Conservation (phyloP, 192 early-diverging fungal genomes). For the Linderina pennispora region DNA sequence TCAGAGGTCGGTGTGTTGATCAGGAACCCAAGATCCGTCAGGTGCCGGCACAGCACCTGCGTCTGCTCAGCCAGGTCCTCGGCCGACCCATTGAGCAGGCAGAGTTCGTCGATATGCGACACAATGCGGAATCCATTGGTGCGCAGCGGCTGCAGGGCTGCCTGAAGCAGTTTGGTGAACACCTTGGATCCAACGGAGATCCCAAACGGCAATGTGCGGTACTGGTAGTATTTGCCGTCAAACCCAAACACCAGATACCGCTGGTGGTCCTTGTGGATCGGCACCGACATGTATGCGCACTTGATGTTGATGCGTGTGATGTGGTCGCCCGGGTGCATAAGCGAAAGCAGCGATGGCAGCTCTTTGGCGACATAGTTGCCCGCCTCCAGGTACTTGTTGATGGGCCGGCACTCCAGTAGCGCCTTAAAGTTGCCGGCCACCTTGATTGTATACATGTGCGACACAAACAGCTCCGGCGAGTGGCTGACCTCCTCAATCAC, state of each 20-base stretch:
- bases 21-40: slow-evolving; percentile 32
- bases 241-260: slow-evolving; percentile 38
- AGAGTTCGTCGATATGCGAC: slow-evolving; percentile 44
- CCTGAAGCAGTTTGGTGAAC: slow-evolving; percentile 41
- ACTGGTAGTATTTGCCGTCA: slow-evolving; percentile 43
- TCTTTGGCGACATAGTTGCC: slow-evolving; percentile 17
- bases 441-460: slow-evolving; percentile 42
- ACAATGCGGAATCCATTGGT: slow-evolving; percentile 32
- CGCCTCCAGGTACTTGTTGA: slow-evolving; percentile 39
- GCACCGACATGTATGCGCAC: slow-evolving; percentile 45
- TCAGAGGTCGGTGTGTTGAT: slow-evolving; percentile 31
- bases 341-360: slow-evolving; percentile 24
- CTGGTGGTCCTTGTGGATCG: slow-evolving; percentile 34
- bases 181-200: slow-evolving; percentile 37
- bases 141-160: slow-evolving; percentile 35
- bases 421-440: slow-evolving; percentile 34
- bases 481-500: slow-evolving; percentile 41
- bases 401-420: slow-evolving; percentile 33
- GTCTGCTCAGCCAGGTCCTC: slow-evolving; percentile 23
- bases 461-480: slow-evolving; percentile 24
- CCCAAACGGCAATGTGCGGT: slow-evolving; percentile 40
- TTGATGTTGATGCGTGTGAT: slow-evolving; percentile 41
- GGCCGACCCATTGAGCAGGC: slow-evolving; percentile 22
- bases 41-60: slow-evolving; percentile 27
- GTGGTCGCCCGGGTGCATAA: slow-evolving; percentile 27